Evolutionary conservation across 2,329 filamentous ascomycete genomes (phyloP), one percentile per base, ranked within the genome.

Genomic region (Diaporthe helianthi): DNA sequence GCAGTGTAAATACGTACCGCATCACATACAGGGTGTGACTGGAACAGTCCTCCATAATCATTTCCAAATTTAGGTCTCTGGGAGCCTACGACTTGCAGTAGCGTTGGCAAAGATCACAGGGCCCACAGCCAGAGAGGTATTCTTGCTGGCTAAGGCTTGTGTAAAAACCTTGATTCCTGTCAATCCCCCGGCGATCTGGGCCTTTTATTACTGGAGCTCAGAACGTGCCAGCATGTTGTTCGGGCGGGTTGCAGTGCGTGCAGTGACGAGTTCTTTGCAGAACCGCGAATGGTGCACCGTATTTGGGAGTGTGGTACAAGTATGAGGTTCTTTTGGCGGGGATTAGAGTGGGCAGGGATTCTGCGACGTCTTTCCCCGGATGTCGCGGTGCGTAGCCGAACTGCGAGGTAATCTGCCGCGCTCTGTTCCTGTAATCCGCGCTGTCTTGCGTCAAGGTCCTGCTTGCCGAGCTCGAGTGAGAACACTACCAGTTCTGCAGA

Each of bases 71-170:
- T 70, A 68, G 51, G 41, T 24, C 55, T 44, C 58, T 52, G 44
- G 41, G 17, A 66, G 61, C 24, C 52, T 55, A 26, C 53, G 51
- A 55, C 51, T 47, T 64, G 69, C 69, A 71, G 69, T 71, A 71
- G 69, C 69, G 69, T 71, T 60, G 69, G 69, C 69, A 68, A 15
- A 52, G 33, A 71, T 65, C 52, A 29, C 66, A 68, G 69, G 58
- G 69, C 69, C 58, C 36, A 49, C 52, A 19, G 51, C 31, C 41
- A 49, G 15, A 44, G 38, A 41, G 19, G 52, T 33, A 47, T 54
- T 54, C 33, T 44, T 47, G 33, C 29, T 53, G 58, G n/a, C 55
- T 26, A 54, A 26, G 52, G 31, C 51, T 41, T 51, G 29, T 54
- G 31, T 52, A 54, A 61, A 46, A 60, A 51, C 46, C 68, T 69